Evolutionary conservation across 2,329 filamentous ascomycete species (phyloP).

Genomic region (Fusarium sp.): DNA sequence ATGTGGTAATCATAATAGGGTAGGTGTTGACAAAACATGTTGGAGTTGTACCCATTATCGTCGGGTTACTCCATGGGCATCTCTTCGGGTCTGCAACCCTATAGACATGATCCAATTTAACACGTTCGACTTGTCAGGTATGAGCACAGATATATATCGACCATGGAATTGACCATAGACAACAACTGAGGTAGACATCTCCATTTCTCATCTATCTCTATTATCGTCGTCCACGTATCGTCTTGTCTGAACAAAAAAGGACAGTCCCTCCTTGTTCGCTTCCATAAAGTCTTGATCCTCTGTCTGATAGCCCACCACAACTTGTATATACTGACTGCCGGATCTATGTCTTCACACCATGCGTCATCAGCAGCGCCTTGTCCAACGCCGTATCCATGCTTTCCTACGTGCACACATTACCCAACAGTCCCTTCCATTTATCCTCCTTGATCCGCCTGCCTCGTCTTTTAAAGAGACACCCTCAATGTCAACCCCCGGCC

Average conservation of each 20-base stretch:
- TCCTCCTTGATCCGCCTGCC: constrained; percentile 15
- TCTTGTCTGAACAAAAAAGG: constrained; percentile 16
- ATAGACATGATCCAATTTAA: too few relatives aligned
- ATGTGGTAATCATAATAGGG: too few relatives aligned
- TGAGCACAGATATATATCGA: too few relatives aligned
- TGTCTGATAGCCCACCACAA: constrained; percentile 2
- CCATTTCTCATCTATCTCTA: constrained; percentile 39
- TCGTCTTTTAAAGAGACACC: constrained; percentile 11
- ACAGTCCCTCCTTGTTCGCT: constrained; percentile 9
- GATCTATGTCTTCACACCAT: constrained; percentile 25
- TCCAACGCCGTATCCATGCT: constrained; percentile 43
- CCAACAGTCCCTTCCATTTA: constrained; percentile 35
- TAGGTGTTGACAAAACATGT: too few relatives aligned
- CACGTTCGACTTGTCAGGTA: too few relatives aligned
- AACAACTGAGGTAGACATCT: constrained; percentile 5
- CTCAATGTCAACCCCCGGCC: constrained; percentile 20
- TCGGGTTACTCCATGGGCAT: too few relatives aligned
- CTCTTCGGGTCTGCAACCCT: too few relatives aligned
- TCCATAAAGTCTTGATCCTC: constrained; percentile 17
- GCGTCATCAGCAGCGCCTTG: constrained; percentile 35
- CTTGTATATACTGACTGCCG: constrained; percentile 23
- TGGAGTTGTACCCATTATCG: too few relatives aligned
- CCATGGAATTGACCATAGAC: too few relatives aligned
- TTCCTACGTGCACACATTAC: constrained; percentile 38
- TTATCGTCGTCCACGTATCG: constrained; percentile 32